Percentiles rank a stretch among this genome's conserved stretches.
Conservation (phyloP, 73 alveolate genomes). For the Paramecium primaurelia region DNA sequence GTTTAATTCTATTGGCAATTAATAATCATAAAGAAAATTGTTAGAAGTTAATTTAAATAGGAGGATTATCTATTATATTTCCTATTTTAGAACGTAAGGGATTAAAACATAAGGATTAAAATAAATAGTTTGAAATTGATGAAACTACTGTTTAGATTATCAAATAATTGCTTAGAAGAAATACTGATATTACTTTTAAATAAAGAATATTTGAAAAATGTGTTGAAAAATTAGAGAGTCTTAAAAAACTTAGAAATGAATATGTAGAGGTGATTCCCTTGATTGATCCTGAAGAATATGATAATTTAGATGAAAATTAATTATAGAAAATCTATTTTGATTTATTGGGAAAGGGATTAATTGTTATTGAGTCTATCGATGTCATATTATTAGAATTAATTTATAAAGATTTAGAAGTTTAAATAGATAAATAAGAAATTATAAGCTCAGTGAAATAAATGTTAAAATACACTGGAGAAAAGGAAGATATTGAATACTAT, state of each 20-base stretch:
- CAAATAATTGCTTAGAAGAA: not conserved
- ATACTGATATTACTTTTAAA: not conserved
- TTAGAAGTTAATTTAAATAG: not conserved
- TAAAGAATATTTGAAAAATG: not conserved
- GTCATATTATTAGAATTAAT: not conserved
- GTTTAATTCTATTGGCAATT: not conserved
- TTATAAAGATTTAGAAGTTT: not conserved
- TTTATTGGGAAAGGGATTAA: not conserved
- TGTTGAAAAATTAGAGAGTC: not conserved
- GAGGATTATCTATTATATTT: constrained; percentile 21
- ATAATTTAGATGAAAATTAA: not conserved
- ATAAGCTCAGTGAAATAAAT: not conserved
- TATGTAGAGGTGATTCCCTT: not conserved
- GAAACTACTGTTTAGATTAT: not conserved
- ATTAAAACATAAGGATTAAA: not conserved
- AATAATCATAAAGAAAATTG: not conserved
- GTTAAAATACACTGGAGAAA: not conserved
- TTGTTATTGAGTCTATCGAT: not conserved
- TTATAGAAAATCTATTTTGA: constrained; percentile 17
- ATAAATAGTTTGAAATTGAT: constrained; percentile 5
- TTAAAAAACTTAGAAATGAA: not conserved
- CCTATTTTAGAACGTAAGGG: not conserved
- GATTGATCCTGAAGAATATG: constrained; percentile 25
- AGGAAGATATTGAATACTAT: not conserved
- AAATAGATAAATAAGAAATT: not conserved